These are phyloP conservation scores for Emiliania huxleyi DNA, from an alignment of 78 protist species.

Conservation along the genomic window DNA sequence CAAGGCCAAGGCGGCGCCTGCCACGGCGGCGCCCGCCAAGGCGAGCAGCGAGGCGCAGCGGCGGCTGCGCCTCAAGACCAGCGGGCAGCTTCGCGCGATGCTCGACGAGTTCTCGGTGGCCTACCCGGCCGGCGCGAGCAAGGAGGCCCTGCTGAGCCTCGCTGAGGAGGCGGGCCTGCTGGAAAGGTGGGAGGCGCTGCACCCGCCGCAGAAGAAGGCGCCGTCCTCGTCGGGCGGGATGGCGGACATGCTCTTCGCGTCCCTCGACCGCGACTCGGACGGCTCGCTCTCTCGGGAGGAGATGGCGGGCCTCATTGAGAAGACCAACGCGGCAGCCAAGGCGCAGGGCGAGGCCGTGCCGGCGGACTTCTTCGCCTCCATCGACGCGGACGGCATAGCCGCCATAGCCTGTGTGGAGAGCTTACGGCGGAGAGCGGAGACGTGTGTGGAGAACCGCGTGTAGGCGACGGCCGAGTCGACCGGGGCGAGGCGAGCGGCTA, in stretches of 20 bases:
- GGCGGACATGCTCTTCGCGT: neutral
- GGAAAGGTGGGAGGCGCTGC: neutral
- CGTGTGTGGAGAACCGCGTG: too few species aligned
- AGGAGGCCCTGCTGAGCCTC: neutral
- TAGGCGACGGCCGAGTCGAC: neutral
- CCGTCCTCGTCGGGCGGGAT: too few species aligned
- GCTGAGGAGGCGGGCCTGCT: neutral
- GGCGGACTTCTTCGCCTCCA: neutral
- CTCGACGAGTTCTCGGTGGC: neutral
- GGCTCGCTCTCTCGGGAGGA: neutral
- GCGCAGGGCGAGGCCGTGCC: neutral
- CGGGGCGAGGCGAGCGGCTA: neutral
- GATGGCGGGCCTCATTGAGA: neutral
- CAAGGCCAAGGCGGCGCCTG: neutral
- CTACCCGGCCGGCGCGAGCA: neutral
- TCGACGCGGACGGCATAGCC: neutral
- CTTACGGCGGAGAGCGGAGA: too few species aligned
- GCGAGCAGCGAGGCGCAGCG: neutral
- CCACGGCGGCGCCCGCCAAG: neutral
- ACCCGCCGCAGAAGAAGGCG: too few species aligned
- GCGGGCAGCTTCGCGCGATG: neutral
- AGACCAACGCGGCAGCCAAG: neutral
- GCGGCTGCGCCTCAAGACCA: neutral
- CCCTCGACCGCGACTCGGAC: neutral
- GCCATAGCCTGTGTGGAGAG: too few species aligned